Base-by-base conservation (phyloP, 106 monocot genomes). In the Allium fistulosum region DNA sequence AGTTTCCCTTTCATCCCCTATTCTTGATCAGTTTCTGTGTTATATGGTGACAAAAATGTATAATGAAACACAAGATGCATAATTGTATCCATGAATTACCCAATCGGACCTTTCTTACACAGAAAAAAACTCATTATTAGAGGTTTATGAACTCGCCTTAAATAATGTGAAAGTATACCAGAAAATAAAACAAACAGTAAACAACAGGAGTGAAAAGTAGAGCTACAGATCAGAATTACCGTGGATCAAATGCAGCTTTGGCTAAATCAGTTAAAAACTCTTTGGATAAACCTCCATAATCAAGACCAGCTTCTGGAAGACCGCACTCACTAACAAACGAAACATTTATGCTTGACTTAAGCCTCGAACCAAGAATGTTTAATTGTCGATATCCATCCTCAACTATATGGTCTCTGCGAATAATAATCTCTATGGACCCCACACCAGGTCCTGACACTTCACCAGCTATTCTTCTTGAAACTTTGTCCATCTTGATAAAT, bases 241-340 rank as follows among this genome's bases (percentile, higher is more conserved):
- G 75, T 58, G 94, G 91, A 59, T 81, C 77, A 68, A 95, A 91
- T 53, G 85, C 88, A 71, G 87, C 71, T 72, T 84, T 90, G 7
- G 85, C 67, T 28, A 95, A 74, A 80, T 95, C 95, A 51, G 88
- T 91, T 74, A 95, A 85, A 62, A 95, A 95, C 74, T 91, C 91
- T 68, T 95, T 95, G n/a, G 94, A 88, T 18, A 95, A 76, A 69
- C 94, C 94, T 26, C 94, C 95, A 74, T 91, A 95, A 62, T 95
- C 95, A 18, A 95, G 77, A 72, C 95, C 95, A 69, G 85, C 91
- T 67, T 95, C 95, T 60, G 95, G 91, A 73, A 95, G 91, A 11
- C 91, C 95, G 69, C 85, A 82, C 72, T 85, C 87, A 80, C 83
- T 88, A 13, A 95, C 63, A 77, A 95, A 95, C 66, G 95, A 95